phyloP scores from a whole-genome alignment of 495 filamentous ascomycete genomes.

The Neurospora discreta region DNA sequence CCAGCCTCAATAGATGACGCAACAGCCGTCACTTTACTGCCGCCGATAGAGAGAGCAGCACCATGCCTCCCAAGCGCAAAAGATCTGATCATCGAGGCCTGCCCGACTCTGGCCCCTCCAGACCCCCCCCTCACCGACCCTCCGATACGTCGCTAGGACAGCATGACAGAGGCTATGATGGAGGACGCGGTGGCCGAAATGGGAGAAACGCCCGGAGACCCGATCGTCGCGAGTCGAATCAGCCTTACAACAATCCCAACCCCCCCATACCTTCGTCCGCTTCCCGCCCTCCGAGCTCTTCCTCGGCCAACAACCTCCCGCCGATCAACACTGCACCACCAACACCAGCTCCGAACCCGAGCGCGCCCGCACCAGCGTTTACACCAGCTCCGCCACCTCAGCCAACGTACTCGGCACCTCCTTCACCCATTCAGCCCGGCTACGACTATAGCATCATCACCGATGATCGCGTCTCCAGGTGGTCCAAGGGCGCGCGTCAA shows the following conservation, averaged over 20 bases:
- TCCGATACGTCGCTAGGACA: slow-evolving; percentile 35
- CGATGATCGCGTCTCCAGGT: slow-evolving; percentile 32
- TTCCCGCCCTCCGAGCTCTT: slow-evolving; percentile 34
- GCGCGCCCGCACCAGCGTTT: slow-evolving; percentile 16
- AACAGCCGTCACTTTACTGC: slow-evolving; percentile 1
- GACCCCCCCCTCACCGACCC: slow-evolving; percentile 44
- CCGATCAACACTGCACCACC: not conserved
- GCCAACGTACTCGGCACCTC: slow-evolving; percentile 4
- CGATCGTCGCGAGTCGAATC: slow-evolving; percentile 35
- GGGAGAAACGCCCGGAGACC: slow-evolving; percentile 28
- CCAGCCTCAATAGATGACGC: slow-evolving; percentile 16
- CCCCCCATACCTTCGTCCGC: slow-evolving; percentile 28
- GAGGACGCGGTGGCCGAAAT: slow-evolving; percentile 23
- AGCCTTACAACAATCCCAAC: slow-evolving; percentile 8
- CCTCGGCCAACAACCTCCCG: slow-evolving; percentile 22
- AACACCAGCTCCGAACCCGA: not conserved
- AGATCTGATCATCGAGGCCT: slow-evolving; percentile 32
- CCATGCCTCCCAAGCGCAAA: slow-evolving; percentile 45
- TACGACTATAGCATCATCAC: slow-evolving; percentile 41
- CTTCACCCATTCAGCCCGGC: slow-evolving; percentile 20
- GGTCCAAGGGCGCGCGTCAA: slow-evolving; percentile 38
- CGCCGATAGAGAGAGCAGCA: slow-evolving; percentile 12
- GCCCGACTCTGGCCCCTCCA: slow-evolving; percentile 30
- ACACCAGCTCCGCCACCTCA: slow-evolving; percentile 8
- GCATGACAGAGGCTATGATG: slow-evolving; percentile 38